These are phyloP conservation scores for Pavlovales sp. DNA, from an alignment of 208 protist genomes.

Conservation along the genomic window DNA sequence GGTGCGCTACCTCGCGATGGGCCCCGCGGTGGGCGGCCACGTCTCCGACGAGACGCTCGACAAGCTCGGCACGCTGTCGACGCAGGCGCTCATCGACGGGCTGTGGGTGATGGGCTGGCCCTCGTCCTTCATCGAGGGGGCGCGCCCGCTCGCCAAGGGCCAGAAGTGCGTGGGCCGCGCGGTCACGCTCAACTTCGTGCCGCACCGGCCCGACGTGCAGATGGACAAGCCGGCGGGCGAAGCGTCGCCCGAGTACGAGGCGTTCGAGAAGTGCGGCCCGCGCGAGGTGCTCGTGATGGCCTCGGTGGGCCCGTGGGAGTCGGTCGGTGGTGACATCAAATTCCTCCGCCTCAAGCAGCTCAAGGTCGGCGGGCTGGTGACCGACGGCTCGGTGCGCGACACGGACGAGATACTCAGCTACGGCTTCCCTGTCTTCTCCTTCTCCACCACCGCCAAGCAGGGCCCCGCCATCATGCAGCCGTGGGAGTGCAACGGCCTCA, in stretches of 20 bases:
- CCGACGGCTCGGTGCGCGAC: constrained; percentile 52
- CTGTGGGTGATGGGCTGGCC: constrained; percentile 55
- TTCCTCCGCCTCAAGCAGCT: constrained; percentile 53
- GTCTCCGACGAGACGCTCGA: constrained; percentile 43
- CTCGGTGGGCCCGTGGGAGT: constrained; percentile 53
- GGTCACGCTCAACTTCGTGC: constrained; percentile 43
- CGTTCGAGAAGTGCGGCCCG: constrained; percentile 49
- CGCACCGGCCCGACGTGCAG: constrained; percentile 50
- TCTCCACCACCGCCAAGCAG: constrained; percentile 52
- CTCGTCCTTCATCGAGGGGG: constrained; percentile 44
- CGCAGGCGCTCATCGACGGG: constrained; percentile 48
- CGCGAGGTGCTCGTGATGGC: constrained; percentile 46
- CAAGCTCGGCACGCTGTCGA: constrained; percentile 44
- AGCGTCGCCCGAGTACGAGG: constrained; percentile 51
- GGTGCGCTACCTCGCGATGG: neutral
- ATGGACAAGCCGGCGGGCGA: constrained; percentile 42
- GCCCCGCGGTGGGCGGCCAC: constrained; percentile 4
- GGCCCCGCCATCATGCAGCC: constrained; percentile 53
- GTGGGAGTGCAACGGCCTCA: constrained; percentile 52
- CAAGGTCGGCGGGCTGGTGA: constrained; percentile 41
- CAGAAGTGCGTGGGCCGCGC: constrained; percentile 44
- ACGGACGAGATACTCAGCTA: constrained; percentile 44
- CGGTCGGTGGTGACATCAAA: constrained; percentile 53
- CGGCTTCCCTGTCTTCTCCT: constrained; percentile 44
- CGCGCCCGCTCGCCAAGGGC: constrained; percentile 34